A percentile compares a stretch with the other conserved stretches of the same genome.
These are phyloP conservation scores for Saccharomyces hybrid DNA, from an alignment of 1,139 yeast species.

Conservation along the genomic window DNA sequence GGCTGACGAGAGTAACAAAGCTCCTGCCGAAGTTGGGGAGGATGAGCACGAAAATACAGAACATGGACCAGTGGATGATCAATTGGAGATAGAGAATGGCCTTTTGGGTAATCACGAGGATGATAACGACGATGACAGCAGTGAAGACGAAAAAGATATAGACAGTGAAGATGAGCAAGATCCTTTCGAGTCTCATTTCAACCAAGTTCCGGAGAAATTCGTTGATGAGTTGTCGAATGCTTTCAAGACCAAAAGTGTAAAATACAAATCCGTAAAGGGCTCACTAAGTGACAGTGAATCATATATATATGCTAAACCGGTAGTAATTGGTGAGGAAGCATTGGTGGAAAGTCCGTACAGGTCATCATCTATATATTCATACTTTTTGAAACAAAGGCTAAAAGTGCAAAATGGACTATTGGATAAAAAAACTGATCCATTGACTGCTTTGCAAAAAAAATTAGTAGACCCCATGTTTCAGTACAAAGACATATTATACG, in stretches of 20 bases:
- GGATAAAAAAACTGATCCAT: conserved; percentile 14
- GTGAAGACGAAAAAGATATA: conserved; percentile 29
- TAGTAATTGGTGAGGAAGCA: conserved; percentile 6
- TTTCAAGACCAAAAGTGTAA: conserved; percentile 15
- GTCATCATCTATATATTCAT: conserved; percentile 23
- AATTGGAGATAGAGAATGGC: conserved; percentile 3
- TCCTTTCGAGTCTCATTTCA: conserved; percentile 68
- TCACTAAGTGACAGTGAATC: conserved; percentile 14
- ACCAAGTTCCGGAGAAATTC: conserved; percentile 40
- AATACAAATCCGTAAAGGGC: conserved; percentile 18
- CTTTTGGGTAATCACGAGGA: conserved; percentile 25
- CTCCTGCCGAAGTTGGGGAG: conserved; percentile 34
- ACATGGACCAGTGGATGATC: conserved; percentile 29
- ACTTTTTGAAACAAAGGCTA: conserved; percentile 32
- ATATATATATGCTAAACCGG: conserved; percentile 23
- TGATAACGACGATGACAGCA: conserved; percentile 27
- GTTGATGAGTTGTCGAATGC: conserved; percentile 32
- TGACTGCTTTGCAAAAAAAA: conserved; percentile 36
- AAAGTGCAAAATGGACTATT: conserved; percentile 23
- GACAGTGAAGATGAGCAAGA: conserved; percentile 38
- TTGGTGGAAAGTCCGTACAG: conserved; percentile 15
- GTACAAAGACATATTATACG: conserved; percentile 65
- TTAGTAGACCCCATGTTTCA: conserved; percentile 57
- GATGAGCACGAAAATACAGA: conserved; percentile 26
- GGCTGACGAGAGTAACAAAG: conserved; percentile 28